Evolutionary conservation across 1,139 yeast species (phyloP), one percentile per base, ranked within the genome.

Genomic region (Sugiyamaella neomexicana): DNA sequence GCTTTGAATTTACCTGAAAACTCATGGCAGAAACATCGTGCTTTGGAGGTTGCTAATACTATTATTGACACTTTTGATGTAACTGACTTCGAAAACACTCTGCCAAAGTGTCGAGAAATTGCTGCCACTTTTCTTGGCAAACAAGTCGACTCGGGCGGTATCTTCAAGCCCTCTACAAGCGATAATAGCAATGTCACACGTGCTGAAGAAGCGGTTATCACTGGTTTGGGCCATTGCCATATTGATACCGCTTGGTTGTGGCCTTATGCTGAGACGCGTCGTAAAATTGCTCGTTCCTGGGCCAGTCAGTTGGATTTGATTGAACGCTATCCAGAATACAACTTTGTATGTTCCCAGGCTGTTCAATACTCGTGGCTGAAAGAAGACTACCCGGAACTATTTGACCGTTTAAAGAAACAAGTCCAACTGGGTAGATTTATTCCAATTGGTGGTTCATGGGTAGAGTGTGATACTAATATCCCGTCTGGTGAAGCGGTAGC

Each of bases 361-460:
- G 96, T 90, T 70, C 98, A 91, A 68, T 91, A 86, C 71, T 86
- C 88, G 68, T 91, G 98, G 98, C 77, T 91, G 60, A 78, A 83
- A 62, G 75, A 82, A 56, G 91, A 89, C 66, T 95, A 91, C 65
- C 97, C 97, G 0, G 88, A 83, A 41, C 79, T 89, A 43, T 89
- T 82, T 62, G 70, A 74, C 36, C 78, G 81, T 55, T 76, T 88
- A 29, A 78, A 82, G 61, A 79, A 81, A 43, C 87, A 87, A 59
- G 85, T 86, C 53, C 75, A 80, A 52, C 80, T 82, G 37, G 88
- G 88, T 54, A 85, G 87, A 63, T 91, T 91, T 66, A 77, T 89
- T 50, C 96, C 96, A 12, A 80, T 91, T 60, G 98, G 98, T 54
- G 98, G 98, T 2, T 84, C 96, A 0, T 91, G 98, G 98, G 97